These are phyloP conservation scores for Starmerella stigmatis DNA, from an alignment of 805 yeast species.

Conservation along the genomic window DNA sequence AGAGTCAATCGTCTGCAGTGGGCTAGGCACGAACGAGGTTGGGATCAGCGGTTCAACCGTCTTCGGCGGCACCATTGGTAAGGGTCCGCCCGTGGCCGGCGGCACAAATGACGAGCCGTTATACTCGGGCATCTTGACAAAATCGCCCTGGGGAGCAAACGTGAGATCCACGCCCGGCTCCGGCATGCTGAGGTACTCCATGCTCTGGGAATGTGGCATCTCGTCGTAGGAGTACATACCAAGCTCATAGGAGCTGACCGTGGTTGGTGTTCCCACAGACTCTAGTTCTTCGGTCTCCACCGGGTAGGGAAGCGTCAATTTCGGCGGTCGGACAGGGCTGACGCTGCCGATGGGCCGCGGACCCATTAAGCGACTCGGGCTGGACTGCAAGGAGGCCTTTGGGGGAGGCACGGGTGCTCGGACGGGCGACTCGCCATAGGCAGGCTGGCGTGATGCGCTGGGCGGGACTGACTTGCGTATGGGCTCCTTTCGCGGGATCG, in stretches of 20 bases:
- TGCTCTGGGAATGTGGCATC: not conserved
- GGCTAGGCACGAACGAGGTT: not conserved
- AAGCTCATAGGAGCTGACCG: not conserved
- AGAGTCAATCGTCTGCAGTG: not conserved
- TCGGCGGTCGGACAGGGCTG: not conserved
- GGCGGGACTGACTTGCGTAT: not conserved
- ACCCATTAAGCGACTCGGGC: slow-evolving; percentile 2
- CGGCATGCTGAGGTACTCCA: slow-evolving; percentile 9
- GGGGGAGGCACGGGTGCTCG: slow-evolving; percentile 8
- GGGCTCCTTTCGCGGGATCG: slow-evolving; percentile 14
- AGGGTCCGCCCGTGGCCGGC: slow-evolving; percentile 1
- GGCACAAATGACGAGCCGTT: slow-evolving; percentile 5
- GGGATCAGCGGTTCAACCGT: not conserved
- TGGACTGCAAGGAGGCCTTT: slow-evolving; percentile 1
- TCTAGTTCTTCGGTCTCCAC: not conserved
- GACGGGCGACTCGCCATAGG: not conserved
- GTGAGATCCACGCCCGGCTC: slow-evolving; percentile 6
- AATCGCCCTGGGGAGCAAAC: not conserved
- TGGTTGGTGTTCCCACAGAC: not conserved
- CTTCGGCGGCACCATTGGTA: not conserved
- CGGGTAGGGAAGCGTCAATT: not conserved
- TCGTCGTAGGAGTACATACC: not conserved
- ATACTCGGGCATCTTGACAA: not conserved
- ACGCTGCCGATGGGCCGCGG: slow-evolving; percentile 7
- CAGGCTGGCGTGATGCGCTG: not conserved